Conservation (phyloP, 345 rosid genomes). For the Arabidopsis suecica region DNA sequence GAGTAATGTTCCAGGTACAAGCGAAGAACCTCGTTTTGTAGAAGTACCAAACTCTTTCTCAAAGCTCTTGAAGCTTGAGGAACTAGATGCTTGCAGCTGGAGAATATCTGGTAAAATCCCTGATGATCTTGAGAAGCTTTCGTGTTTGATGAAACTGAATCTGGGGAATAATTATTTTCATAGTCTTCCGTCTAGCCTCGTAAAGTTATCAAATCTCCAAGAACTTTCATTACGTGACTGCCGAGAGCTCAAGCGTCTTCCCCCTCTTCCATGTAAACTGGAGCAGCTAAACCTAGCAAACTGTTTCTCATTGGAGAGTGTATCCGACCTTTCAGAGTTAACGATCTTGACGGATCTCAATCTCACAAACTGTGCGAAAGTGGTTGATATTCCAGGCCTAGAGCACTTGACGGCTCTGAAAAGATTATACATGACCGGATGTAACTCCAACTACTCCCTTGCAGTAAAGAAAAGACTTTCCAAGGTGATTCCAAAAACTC, state of each 20-base stretch:
- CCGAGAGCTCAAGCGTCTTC: slow-evolving; percentile 42
- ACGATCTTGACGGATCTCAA: slow-evolving; percentile 7
- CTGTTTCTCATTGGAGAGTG: slow-evolving; percentile 37
- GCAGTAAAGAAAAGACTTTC: slow-evolving; percentile 36
- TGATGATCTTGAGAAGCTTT: slow-evolving; percentile 33
- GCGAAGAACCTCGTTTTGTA: slow-evolving; percentile 7
- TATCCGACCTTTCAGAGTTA: slow-evolving; percentile 31
- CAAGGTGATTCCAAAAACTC: slow-evolving; percentile 10
- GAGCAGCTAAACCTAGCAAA: slow-evolving; percentile 36
- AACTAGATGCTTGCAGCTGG: slow-evolving; percentile 43
- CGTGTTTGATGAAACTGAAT: slow-evolving; percentile 12
- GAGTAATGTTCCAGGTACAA: not conserved
- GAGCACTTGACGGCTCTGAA: slow-evolving; percentile 17
- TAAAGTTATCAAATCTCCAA: slow-evolving; percentile 30
- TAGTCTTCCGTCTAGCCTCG: slow-evolving; percentile 33
- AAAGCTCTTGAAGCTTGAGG: slow-evolving; percentile 37
- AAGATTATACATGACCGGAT: slow-evolving; percentile 34
- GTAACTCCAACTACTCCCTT: not conserved
- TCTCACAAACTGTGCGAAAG: slow-evolving; percentile 37
- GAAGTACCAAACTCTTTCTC: slow-evolving; percentile 37
- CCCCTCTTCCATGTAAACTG: slow-evolving; percentile 34
- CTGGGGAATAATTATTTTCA: slow-evolving; percentile 38
- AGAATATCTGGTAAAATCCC: slow-evolving; percentile 35
- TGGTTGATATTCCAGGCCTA: slow-evolving; percentile 38
- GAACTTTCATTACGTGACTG: slow-evolving; percentile 39